phyloP scores from a whole-genome alignment of 2,329 filamentous ascomycete genomes.

The Ploettnerulaceae sp. region DNA sequence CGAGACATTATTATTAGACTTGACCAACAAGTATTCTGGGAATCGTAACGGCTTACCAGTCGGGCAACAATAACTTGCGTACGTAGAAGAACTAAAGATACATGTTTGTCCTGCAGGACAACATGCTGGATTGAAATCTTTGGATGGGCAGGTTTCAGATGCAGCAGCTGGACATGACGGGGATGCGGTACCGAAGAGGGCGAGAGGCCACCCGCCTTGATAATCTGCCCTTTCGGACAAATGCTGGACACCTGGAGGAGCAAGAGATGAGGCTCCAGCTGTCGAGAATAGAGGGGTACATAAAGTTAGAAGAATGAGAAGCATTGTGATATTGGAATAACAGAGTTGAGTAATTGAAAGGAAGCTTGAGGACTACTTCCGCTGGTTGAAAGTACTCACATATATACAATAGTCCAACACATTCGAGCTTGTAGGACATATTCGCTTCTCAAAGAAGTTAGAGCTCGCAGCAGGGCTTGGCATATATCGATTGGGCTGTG shows the following conservation, averaged over 20 bases:
- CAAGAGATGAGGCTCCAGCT: not conserved
- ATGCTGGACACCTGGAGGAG: conserved; percentile 7
- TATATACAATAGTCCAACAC: not conserved
- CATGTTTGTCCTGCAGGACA: conserved; percentile 14
- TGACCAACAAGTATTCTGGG: too few species aligned
- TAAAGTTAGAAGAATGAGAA: not conserved
- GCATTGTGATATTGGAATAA: not conserved
- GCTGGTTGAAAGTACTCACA: too few species aligned
- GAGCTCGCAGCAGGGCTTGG: not conserved
- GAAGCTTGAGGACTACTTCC: too few species aligned
- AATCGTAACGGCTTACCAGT: too few species aligned
- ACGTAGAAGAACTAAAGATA: not conserved
- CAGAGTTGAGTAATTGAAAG: not conserved
- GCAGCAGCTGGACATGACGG: conserved; percentile 8
- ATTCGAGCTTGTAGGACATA: too few species aligned
- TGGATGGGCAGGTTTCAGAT: not conserved
- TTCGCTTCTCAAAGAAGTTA: too few species aligned
- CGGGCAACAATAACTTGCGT: conserved; percentile 14
- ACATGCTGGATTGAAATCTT: conserved; percentile 7
- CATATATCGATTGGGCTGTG: not conserved
- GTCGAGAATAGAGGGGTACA: not conserved
- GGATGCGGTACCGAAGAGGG: not conserved
- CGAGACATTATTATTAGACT: not conserved
- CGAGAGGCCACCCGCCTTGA: conserved; percentile 15
- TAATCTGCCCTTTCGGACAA: conserved; percentile 8